A percentile compares a stretch with the other conserved stretches of the same genome.
Evolutionary conservation across 768 basidiomycete genomes (phyloP).

Genomic region (Cubamyces lactineus): DNA sequence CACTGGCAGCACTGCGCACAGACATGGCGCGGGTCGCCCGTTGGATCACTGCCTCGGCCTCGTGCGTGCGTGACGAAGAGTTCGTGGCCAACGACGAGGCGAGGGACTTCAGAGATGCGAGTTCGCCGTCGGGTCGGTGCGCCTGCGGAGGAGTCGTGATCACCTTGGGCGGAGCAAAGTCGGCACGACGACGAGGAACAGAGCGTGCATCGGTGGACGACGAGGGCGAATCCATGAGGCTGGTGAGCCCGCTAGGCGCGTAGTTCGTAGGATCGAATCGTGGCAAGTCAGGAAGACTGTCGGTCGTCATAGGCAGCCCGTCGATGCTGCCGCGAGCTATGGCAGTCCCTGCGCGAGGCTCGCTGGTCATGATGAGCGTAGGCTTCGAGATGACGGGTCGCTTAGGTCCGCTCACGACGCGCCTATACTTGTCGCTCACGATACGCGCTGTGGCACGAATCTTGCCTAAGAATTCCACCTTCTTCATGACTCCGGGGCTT

Average conservation of each 20-base stretch:
- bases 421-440: constrained; percentile 61
- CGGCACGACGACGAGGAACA: constrained; percentile 66
- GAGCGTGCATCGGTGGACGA: constrained; percentile 66
- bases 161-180: constrained; percentile 65
- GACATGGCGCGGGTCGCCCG: constrained; percentile 57
- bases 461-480: constrained; percentile 67
- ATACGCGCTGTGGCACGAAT: constrained; percentile 66
- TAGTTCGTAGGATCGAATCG: constrained; percentile 29
- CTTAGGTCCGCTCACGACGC: constrained; percentile 31
- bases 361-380: constrained; percentile 40
- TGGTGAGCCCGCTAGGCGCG: constrained; percentile 48
- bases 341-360: constrained; percentile 11
- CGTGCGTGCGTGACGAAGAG: constrained; percentile 41
- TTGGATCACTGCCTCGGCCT: constrained; percentile 49
- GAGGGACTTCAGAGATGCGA: constrained; percentile 27
- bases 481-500: constrained; percentile 66
- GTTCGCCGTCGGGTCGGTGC: constrained; percentile 36
- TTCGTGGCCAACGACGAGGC: constrained; percentile 36
- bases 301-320: constrained; percentile 20
- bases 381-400: constrained; percentile 64
- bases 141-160: constrained; percentile 41
- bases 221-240: constrained; percentile 59
- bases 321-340: constrained; percentile 14
- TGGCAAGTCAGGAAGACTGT: constrained; percentile 10
- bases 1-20: constrained; percentile 50